Percentiles rank a stretch among this genome's conserved stretches.
Conservation (phyloP, 2,329 filamentous ascomycete genomes). For the Talaromyces sp. region DNA sequence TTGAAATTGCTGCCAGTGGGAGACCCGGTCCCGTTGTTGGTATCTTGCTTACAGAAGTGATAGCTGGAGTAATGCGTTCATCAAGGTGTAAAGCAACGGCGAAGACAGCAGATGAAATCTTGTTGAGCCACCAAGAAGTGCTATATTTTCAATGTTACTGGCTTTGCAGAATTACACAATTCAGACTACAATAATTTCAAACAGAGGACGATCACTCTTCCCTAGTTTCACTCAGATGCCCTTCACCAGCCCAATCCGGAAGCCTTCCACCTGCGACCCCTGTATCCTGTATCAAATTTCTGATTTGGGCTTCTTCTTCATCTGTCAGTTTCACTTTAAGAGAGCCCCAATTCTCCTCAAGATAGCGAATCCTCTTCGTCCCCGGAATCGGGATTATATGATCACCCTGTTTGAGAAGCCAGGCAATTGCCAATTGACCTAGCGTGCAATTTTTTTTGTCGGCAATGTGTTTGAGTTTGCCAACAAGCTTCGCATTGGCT, state of each 20-base stretch:
- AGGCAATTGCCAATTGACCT: slow-evolving; percentile 60
- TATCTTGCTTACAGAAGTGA: not conserved
- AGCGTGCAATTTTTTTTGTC: slow-evolving; percentile 54
- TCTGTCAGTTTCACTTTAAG: slow-evolving; percentile 1
- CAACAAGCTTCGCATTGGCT: slow-evolving; percentile 23
- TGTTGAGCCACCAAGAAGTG: too few species aligned
- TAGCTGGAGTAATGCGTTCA: not conserved
- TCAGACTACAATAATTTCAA: too few species aligned
- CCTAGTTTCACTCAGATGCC: slow-evolving; percentile 1
- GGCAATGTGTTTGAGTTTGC: slow-evolving; percentile 46
- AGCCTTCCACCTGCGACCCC: slow-evolving; percentile 6
- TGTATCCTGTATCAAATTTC: not conserved
- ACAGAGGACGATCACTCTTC: not conserved
- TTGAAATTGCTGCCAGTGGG: not conserved
- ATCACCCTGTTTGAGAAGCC: slow-evolving; percentile 57
- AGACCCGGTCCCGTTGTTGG: not conserved
- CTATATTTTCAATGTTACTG: too few species aligned
- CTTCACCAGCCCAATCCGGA: not conserved
- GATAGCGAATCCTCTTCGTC: slow-evolving; percentile 22
- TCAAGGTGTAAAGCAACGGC: not conserved
- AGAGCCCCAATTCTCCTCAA: slow-evolving; percentile 16
- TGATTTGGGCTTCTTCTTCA: slow-evolving; percentile 8
- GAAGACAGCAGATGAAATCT: not conserved
- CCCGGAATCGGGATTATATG: slow-evolving; percentile 31
- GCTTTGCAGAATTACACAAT: too few species aligned